A percentile compares a stretch with the other conserved stretches of the same genome.
phyloP scores from a whole-genome alignment of 2,329 filamentous ascomycete genomes.

The Colletotrichum sp. region DNA sequence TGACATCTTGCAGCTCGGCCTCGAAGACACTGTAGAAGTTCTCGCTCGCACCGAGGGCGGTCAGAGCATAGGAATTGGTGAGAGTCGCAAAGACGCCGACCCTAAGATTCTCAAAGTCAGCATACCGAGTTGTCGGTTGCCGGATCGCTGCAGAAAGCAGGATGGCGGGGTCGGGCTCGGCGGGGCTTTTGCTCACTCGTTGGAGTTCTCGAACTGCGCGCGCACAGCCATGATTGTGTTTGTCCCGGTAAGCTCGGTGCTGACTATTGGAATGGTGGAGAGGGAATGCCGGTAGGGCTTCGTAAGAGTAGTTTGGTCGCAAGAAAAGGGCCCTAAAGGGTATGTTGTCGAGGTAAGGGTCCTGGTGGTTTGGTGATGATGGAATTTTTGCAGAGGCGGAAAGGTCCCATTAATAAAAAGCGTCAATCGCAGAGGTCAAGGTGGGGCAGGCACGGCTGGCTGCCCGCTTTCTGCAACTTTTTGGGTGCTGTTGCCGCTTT shows the following conservation, averaged over 20 bases:
- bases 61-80: conserved; percentile 95
- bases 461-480: background rate
- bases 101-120: conserved; percentile 52
- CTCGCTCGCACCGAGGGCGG: conserved; percentile 93
- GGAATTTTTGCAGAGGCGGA: conserved; percentile 21
- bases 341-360: background rate
- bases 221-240: conserved; percentile 65
- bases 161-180: conserved; percentile 25
- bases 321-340: background rate
- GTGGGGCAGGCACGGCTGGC: background rate
- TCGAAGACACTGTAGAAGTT: conserved; percentile 99
- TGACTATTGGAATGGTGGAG: background rate
- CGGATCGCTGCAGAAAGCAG: background rate
- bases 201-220: conserved; percentile 87
- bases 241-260: background rate
- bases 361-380: conserved; percentile 11
- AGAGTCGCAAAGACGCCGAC: conserved; percentile 96
- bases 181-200: conserved; percentile 68
- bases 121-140: conserved; percentile 10
- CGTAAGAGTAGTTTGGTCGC: background rate
- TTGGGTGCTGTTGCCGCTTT: background rate
- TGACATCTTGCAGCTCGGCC: conserved; percentile 94
- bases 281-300: background rate
- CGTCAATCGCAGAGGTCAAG: conserved; percentile 4
- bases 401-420: conserved; percentile 21